Evolutionary conservation across 139 green algal genomes (phyloP).

Genomic region (Coccomyxa sp.): DNA sequence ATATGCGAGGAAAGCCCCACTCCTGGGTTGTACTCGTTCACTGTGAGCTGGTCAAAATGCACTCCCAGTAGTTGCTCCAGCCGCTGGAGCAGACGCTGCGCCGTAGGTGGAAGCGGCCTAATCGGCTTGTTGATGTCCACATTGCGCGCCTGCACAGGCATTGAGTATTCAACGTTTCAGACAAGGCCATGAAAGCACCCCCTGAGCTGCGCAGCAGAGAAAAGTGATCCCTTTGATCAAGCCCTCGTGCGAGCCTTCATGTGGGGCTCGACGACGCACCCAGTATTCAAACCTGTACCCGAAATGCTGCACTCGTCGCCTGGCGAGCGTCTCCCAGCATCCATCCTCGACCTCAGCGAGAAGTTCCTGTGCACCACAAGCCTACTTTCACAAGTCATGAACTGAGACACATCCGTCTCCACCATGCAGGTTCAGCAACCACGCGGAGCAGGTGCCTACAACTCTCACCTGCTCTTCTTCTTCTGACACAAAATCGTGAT

Average conservation of each 20-base stretch:
- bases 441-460: background rate
- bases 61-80: slow-evolving; percentile 15
- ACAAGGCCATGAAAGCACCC: background rate
- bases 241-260: background rate
- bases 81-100: slow-evolving; percentile 17
- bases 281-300: slow-evolving; percentile 75
- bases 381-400: background rate
- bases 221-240: background rate
- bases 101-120: background rate
- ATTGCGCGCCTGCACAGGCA: slow-evolving; percentile 8
- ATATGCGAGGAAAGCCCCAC: slow-evolving; percentile 91
- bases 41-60: slow-evolving; percentile 70
- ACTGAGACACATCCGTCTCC: background rate
- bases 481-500: slow-evolving; percentile 51
- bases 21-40: slow-evolving; percentile 90
- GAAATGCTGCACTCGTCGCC: slow-evolving; percentile 83
- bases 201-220: background rate
- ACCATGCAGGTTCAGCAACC: background rate
- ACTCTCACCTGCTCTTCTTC: slow-evolving; percentile 12
- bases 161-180: background rate
- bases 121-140: slow-evolving; percentile 3
- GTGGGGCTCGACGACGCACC: slow-evolving; percentile 7
- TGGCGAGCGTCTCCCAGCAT: slow-evolving; percentile 62
- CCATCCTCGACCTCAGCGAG: slow-evolving; percentile 42
- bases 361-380: slow-evolving; percentile 28